Evolutionary conservation across 768 basidiomycete genomes (phyloP), one percentile per base, ranked within the genome.

Genomic region (Melanogaster broomeanus): DNA sequence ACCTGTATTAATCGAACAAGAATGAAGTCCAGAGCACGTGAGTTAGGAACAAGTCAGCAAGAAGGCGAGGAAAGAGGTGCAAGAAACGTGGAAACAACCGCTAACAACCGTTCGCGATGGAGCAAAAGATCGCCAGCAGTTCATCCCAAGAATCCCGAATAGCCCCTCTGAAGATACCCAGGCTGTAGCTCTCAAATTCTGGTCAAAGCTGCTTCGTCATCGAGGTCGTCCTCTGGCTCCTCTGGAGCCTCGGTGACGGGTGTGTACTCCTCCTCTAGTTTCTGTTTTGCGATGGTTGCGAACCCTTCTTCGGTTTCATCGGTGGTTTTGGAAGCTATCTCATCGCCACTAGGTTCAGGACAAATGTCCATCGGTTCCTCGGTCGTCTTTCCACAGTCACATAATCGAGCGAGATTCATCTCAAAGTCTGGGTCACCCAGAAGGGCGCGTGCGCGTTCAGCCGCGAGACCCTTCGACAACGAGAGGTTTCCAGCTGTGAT

Each of bases 401-500:
- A 82, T 31, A 82, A 42, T 8, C 61, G 64, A 2, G 64, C 53
- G 27, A 90, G 66, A 38, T 64, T 71, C 48, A 75, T 74, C 1
- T 77, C 76, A 22, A 77, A 78, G 18, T 58, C 60, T 2, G 71
- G 52, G 51, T 85, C 79, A 48, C 69, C 72, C 51, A 90, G 71
- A 27, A 80, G 65, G n/a, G 70, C 61, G 35, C 82, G 67, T 0
- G 87, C 86, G 22, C 77, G 71, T 63, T 88, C 85, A 2, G 88
- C 78, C 2, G 83, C 87, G 40, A 84, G 75, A 25, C 83, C 84
- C 61, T 84, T 88, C 4, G 87, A 84, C n/a, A 88, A 72, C 2
- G 76, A 74, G 31, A 75, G 67, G 53, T 82, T 88, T 6, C 72
- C 58, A 10, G 82, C 82, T 11, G 81, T 70, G 28, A 90, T 73